Conservation (phyloP, 31 red algal genomes). For the Pterothamnion heteromorphum region DNA sequence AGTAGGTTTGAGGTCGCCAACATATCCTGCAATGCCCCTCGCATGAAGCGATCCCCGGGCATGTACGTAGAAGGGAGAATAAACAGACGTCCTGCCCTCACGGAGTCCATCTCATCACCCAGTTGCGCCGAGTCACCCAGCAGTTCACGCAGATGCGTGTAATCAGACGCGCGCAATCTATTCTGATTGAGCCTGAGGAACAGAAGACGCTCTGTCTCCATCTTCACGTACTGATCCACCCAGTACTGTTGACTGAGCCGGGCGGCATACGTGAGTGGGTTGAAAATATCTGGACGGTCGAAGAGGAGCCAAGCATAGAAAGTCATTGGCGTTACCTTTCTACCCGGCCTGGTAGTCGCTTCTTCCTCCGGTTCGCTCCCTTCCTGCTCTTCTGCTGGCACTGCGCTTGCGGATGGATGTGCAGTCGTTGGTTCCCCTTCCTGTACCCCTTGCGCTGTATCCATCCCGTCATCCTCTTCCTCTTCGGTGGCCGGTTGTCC, state of each 20-base stretch:
- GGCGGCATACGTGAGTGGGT: neutral
- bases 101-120: neutral
- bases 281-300: neutral
- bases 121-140: neutral
- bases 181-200: neutral
- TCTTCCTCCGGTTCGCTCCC: neutral
- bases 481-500: too few relatives aligned
- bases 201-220: neutral
- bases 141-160: neutral
- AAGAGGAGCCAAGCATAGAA: slow-evolving; percentile 22
- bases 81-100: neutral
- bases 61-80: neutral
- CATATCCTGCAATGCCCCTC: neutral
- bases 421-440: too few relatives aligned
- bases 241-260: slow-evolving; percentile 27
- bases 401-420: too few relatives aligned
- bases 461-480: too few relatives aligned
- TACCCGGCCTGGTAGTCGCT: neutral
- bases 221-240: neutral
- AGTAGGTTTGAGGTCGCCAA: slow-evolving; percentile 12
- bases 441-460: too few relatives aligned
- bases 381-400: too few relatives aligned
- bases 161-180: neutral
- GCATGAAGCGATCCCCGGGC: slow-evolving; percentile 26
- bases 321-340: neutral